Base-by-base conservation (phyloP, 2,329 filamentous ascomycete genomes). In the Fusarium citri region DNA sequence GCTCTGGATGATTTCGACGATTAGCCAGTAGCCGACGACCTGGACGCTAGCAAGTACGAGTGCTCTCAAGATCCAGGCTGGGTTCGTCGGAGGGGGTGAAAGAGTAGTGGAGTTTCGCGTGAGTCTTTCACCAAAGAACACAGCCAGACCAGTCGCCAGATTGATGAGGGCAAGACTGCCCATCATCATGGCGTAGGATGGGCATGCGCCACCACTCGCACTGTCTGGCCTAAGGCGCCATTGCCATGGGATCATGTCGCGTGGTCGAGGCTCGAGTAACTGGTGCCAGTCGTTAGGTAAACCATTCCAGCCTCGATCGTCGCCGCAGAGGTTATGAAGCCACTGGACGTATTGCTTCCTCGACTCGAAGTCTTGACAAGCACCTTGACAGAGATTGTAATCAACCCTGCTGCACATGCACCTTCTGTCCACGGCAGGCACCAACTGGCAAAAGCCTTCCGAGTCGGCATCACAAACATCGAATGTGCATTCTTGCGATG, bases 171-270 rank as follows among this genome's bases (percentile, higher is more conserved):
- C 48, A 3, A 72, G 31, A 14, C 65, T 67, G 8, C 41, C 22
- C 1, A 67, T 7, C 6, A 55, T 72, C 18, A 10, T 37, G 8
- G 20, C 6, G 8, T 45, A 54, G 1, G 51, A 37, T 15, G 30
- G 15, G 20, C 61, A 72, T 9, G 11, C 18, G 3, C 2, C 22
- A 5, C 11, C 7, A 3, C 28, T 3, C 2, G 5, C 0, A 3
- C 12, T 18, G 0, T 12, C 11, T 5, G 62, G 53, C 1, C 40
- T 48, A 4, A 72, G 3, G 34, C 8, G 46, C 69, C 69, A 69
- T 20, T 2, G 8, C 69, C 69, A 72, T n/a, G 69, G 69, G 18
- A 72, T 59, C 58, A 72, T 56, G 0, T 72, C 69, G 3, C 10
- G 26, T 8, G 30, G 51, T 0, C n/a, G 40, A 3, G 42, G 55